Base-by-base conservation (phyloP, 2,329 filamentous ascomycete genomes). In the Dryadomyces quercivorus region DNA sequence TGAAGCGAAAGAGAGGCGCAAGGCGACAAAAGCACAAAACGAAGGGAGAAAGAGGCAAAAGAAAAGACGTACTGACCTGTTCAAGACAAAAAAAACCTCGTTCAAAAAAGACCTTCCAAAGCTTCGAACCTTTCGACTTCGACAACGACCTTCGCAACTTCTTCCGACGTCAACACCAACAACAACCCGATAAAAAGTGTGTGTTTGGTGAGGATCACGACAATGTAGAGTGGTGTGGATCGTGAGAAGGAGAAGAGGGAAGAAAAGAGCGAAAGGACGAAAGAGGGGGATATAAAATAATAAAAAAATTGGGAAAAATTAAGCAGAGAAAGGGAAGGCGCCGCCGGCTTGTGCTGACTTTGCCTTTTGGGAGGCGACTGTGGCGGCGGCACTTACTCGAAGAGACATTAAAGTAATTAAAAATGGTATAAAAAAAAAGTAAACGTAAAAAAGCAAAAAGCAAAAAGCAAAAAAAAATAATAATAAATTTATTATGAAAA, bases 131-230 rank as follows among this genome's bases (percentile, higher is more conserved):
- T 49, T 57, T 56, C 58, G 55, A 55, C 59, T 57, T 59, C 60
- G 56, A 55, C 58, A 56, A 53, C 61, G 44, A 49, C 58, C 57
- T 58, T 55, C 58, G 43, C 57, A 56, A 59, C 59, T 58, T 59
- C 60, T 59, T 59, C 59, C 60, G 54, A 59, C 59, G 54, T 54
- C 59, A 58, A 58, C 59, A 58, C 58, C 59, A 44, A 59, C 60
- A 59, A 62, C 60, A 58, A 58, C 59, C 58, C 57, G 44, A 38
- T 57, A 20, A 44, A 44, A 44, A 44, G 16, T n/a, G 31, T 40
- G 56, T 44, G 38, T 46, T 53, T 50, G 50, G 48, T 57, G 58
- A 57, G 36, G 55, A 50, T 50, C 54, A 57, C 55, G 48, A 54
- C 42, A 49, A 40, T 26, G 40, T 20, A 50, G 45, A 45, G 49